Base-by-base conservation (phyloP, 371 early-diverging fungal species). In the Mortierella sp. region DNA sequence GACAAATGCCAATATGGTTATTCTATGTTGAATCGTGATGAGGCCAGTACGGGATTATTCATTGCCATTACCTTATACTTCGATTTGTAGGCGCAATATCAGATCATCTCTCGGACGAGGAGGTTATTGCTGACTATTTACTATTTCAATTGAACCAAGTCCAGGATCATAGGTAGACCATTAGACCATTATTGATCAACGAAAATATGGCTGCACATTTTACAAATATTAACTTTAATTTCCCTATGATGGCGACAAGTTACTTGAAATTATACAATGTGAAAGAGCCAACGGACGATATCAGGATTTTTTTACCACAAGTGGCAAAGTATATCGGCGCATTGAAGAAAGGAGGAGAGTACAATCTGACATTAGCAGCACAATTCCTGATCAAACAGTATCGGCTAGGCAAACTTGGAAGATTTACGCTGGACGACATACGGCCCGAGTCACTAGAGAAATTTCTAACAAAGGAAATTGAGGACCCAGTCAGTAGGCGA, bases 111-210 rank as follows among this genome's bases (percentile, higher is more conserved):
- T 91, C 94, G 5, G 95, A 95, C 57, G 91, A 93, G 61, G 85
- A 88, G 75, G 87, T 94, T 34, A 90, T 97, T 72, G 96, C 90
- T 0, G 97, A 97, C 76, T 98, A 96, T 77, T 83, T 98, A 4
- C 86, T 98, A 0, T 97, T 89, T 79, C 87, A 91, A 32, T 83
- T 98, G 43, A 97, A 97, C 82, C 78, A 85, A 28, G 75, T 85
- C 19, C 81, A 84, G 10, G 80, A 75, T 22, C 61, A 72, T 19
- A 75, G 85, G 88, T 87, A 84, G 17, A 65, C 35, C 28, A 17
- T 19, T 17, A 19, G n/a, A n/a, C n/a, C n/a, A 2, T 3, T 19
- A 45, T 28, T 8, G 8, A 47, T 23, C 4, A 28, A 10, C 2
- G 26, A 26, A 22, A 3, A 0, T 5, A 53, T 53, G 6, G 53